Evolutionary conservation across 495 filamentous ascomycete species (phyloP).

Genomic region (Baudoinia panamericana): DNA sequence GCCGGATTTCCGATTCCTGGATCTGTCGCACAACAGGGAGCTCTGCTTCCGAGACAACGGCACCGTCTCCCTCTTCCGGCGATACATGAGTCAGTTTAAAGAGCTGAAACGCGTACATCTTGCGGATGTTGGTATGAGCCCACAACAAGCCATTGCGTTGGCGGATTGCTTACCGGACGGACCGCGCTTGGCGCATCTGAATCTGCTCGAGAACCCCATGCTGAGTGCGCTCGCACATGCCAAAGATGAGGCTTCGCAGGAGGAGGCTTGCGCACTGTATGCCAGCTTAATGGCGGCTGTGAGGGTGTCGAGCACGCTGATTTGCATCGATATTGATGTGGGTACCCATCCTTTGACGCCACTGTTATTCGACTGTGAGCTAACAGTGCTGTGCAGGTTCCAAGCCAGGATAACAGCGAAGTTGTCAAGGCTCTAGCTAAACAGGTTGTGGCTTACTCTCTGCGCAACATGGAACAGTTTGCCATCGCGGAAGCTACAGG

Average conservation of each 20-base stretch:
- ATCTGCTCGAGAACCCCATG: constrained; percentile 69
- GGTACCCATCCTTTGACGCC: too few species aligned
- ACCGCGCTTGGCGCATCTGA: constrained; percentile 71
- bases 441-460: constrained; percentile 83
- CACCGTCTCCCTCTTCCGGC: constrained; percentile 60
- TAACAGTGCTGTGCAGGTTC: constrained; percentile 32
- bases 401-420: constrained; percentile 61
- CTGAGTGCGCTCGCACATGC: constrained; percentile 55
- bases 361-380: not conserved
- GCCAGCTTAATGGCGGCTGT: constrained; percentile 83
- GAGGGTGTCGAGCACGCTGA: constrained; percentile 65
- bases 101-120: constrained; percentile 76
- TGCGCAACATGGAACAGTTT: constrained; percentile 74
- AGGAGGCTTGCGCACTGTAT: constrained; percentile 89
- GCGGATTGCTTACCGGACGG: constrained; percentile 82
- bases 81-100: constrained; percentile 73
- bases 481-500: constrained; percentile 32
- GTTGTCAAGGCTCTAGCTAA: constrained; percentile 86
- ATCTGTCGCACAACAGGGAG: constrained; percentile 76
- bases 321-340: constrained; percentile 80
- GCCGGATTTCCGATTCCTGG: constrained; percentile 71
- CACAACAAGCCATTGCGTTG: constrained; percentile 78
- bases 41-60: constrained; percentile 50
- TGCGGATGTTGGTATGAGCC: constrained; percentile 67
- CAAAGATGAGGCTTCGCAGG: constrained; percentile 50